Base-by-base conservation (phyloP, 371 early-diverging fungal species). In the Fennellomyces sp. region DNA sequence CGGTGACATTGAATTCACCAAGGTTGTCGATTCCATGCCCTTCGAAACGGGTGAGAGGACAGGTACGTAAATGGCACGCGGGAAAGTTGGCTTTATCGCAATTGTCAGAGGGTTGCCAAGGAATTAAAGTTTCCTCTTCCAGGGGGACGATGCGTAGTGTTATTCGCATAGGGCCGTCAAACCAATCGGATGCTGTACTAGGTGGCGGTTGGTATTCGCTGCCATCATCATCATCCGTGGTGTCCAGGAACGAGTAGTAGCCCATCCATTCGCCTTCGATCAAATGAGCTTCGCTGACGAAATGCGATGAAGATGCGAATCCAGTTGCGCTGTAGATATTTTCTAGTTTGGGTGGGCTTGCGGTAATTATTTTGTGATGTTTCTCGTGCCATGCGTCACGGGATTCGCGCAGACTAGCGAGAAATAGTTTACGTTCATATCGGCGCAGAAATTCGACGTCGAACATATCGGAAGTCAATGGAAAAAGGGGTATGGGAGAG, bases 221-320 rank as follows among this genome's bases (percentile, higher is more conserved):
- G 21, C 48, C 39, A 25, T 55, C 56, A 48, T 59, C 65, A 12
- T 55, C 48, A 17, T 72, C 75, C 17, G 72, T 75, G 0, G 63
- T 57, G 36, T 78, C 78, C 51, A 72, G 56, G 23, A 76, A 79
- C 19, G 80, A 69, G 27, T 79, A 79, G 33, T 79, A 79, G 3
- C 80, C 80, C 49, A 79, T 67, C 80, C 80, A 79, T 47, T 79
- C 80, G 35, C 80, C 80, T 69, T 76, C 72, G 19, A 79, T 76
- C 11, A 59, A 50, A 35, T 72, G 65, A 2, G 80, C 74, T 48
- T 79, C 80, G 39, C 70, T 74, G 33, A 79, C 68, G 58, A 65
- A 74, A 33, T 65, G 64, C 11, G 59, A 62, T 0, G 70, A 39
- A 15, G 69, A 70, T 13, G 72, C 75, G 62, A 75, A 73, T 2